Percentiles rank a stretch among this genome's conserved stretches.
Evolutionary conservation across 176 grass and related monocot species (phyloP).

Genomic region (Zoysia japonica): DNA sequence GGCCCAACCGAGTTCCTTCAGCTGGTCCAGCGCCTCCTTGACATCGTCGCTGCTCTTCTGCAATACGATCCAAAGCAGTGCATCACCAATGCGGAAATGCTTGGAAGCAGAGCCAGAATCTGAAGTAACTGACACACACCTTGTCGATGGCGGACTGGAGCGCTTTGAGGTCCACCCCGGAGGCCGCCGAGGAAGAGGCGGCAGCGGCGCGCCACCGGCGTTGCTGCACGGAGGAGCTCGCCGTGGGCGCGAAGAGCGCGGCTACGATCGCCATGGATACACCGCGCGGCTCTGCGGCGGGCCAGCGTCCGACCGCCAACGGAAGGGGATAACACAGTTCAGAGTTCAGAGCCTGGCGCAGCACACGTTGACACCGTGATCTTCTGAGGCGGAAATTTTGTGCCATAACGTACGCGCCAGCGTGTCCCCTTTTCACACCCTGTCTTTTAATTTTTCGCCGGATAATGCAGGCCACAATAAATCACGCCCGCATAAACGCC

Average conservation of each 20-base stretch:
- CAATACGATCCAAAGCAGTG: conserved; percentile 14
- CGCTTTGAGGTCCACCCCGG: conserved; percentile 69
- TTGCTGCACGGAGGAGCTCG: not conserved
- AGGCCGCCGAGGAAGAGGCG: conserved; percentile 59
- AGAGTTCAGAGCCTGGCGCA: not conserved
- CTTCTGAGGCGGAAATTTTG: conserved; percentile 1
- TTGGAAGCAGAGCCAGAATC: not conserved
- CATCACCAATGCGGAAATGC: not conserved
- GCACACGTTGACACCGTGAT: conserved; percentile 27
- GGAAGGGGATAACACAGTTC: conserved; percentile 54
- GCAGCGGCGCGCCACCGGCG: conserved; percentile 50
- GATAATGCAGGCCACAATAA: conserved; percentile 45
- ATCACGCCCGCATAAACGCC: conserved; percentile 35
- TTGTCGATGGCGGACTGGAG: conserved; percentile 79
- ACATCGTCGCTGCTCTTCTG: conserved; percentile 76
- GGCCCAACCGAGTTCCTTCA: conserved; percentile 76
- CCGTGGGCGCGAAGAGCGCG: conserved; percentile 31
- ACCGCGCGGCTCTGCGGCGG: conserved; percentile 1
- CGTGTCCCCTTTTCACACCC: not conserved
- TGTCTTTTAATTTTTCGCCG: not conserved
- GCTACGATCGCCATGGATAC: conserved; percentile 51
- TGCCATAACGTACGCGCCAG: not conserved
- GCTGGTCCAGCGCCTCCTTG: conserved; percentile 67
- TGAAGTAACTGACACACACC: conserved; percentile 33
- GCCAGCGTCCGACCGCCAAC: conserved; percentile 33